Conservation (phyloP, 371 early-diverging fungal genomes). For the Mortierella sp. region DNA sequence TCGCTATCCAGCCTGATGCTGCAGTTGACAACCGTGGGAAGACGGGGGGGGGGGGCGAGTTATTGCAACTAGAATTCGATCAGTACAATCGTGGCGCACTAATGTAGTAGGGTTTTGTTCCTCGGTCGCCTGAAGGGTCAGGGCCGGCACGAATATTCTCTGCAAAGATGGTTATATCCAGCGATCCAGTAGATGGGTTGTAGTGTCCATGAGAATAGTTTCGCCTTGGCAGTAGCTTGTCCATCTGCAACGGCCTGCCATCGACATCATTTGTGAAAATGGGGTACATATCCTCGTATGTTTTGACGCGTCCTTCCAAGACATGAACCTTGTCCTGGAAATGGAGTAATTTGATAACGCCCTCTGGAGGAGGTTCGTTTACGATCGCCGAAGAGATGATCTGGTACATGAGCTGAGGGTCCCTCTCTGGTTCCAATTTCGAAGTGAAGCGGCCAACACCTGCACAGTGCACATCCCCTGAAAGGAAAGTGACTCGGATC, state of each 20-base stretch:
- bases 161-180: constrained; percentile 49
- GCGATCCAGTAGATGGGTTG: constrained; percentile 25
- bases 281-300: constrained; percentile 62
- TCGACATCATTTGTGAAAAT: constrained; percentile 62
- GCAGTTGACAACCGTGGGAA: no score
- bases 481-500: constrained; percentile 83
- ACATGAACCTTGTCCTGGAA: constrained; percentile 50
- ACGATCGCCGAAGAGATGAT: constrained; percentile 83
- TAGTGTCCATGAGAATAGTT: constrained; percentile 54
- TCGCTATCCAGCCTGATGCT: no score
- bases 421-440: constrained; percentile 65
- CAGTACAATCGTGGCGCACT: constrained; percentile 35
- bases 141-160: constrained; percentile 50
- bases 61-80: not conserved
- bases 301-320: constrained; percentile 54
- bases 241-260: constrained; percentile 46
- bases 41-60: no score
- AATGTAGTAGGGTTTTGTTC: constrained; percentile 41
- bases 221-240: constrained; percentile 55
- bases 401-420: constrained; percentile 79
- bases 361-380: constrained; percentile 61
- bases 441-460: constrained; percentile 75
- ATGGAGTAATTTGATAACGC: constrained; percentile 54
- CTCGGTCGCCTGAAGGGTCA: constrained; percentile 34
- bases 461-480: constrained; percentile 90